Evolutionary conservation across 106 monocot genomes (phyloP).

Genomic region (Acorus calamus): DNA sequence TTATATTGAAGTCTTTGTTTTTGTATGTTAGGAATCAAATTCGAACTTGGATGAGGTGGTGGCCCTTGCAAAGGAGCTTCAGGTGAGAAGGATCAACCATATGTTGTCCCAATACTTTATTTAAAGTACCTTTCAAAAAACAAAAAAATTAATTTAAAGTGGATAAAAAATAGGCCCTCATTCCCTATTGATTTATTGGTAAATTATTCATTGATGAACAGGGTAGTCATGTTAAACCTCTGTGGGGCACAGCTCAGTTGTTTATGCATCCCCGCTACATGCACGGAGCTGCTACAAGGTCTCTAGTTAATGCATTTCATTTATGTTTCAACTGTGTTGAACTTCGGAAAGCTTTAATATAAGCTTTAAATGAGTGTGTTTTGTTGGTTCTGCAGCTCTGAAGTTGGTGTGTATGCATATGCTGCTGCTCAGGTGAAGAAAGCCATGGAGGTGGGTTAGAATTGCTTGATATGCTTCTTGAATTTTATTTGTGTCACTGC

Average conservation of each 20-base stretch:
- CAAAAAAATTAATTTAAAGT: no score
- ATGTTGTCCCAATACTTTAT: no score
- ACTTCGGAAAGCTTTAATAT: not conserved
- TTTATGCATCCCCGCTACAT: not conserved
- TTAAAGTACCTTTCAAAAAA: no score
- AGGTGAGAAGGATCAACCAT: not conserved
- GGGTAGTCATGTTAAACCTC: not conserved
- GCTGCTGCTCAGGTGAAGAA: not conserved
- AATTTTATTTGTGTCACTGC: not conserved
- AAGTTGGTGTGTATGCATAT: not conserved
- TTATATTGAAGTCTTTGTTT: not conserved
- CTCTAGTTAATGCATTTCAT: not conserved
- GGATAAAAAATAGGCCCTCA: no score
- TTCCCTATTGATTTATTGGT: not conserved
- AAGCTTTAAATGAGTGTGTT: not conserved
- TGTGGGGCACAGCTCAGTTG: not conserved
- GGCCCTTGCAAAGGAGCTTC: not conserved
- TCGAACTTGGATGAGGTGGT: not conserved
- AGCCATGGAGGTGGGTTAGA: not conserved
- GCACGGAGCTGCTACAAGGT: not conserved
- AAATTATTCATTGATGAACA: not conserved
- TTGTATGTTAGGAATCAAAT: not conserved
- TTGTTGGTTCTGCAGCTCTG: not conserved
- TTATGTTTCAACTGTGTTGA: not conserved
- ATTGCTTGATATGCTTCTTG: not conserved